phyloP scores from a whole-genome alignment of 208 protist genomes.

The Leishmania mexicana region DNA sequence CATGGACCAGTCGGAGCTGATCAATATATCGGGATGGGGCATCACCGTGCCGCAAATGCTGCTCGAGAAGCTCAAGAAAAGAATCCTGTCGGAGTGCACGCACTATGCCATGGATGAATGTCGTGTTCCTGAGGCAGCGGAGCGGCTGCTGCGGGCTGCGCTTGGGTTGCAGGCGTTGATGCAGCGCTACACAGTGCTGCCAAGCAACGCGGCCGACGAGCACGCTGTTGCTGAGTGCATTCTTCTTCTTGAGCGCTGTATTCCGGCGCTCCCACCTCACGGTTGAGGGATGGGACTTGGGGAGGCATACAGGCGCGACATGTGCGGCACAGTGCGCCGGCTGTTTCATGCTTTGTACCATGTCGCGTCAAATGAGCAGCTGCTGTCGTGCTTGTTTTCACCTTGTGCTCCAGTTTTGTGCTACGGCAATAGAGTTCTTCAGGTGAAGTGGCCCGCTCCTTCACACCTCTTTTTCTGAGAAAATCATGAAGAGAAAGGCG shows the following conservation, averaged over 20 bases:
- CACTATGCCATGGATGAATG: slow-evolving; percentile 2
- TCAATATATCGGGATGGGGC: slow-evolving; percentile 51
- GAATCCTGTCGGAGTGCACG: slow-evolving; percentile 29
- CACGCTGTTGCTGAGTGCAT: slow-evolving; percentile 16
- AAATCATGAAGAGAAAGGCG: background rate
- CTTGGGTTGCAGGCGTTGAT: slow-evolving; percentile 38
- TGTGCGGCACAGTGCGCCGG: background rate
- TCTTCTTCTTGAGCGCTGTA: slow-evolving; percentile 8
- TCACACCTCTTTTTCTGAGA: too few relatives aligned
- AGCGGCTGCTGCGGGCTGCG: slow-evolving; percentile 23
- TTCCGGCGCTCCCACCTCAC: background rate
- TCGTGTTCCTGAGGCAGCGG: slow-evolving; percentile 4
- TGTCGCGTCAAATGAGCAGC: background rate
- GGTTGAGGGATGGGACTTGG: background rate
- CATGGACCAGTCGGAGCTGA: slow-evolving; percentile 57
- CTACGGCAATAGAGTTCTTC: background rate
- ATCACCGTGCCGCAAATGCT: slow-evolving; percentile 44
- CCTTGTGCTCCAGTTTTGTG: background rate
- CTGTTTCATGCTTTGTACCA: background rate
- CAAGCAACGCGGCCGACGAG: slow-evolving; percentile 33
- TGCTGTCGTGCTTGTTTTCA: background rate
- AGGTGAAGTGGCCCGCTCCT: background rate
- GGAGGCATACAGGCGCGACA: too few relatives aligned
- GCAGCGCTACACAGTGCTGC: slow-evolving; percentile 44
- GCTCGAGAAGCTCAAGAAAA: slow-evolving; percentile 52